phyloP scores from a whole-genome alignment of 495 filamentous ascomycete species.

The Talaromyces liani region DNA sequence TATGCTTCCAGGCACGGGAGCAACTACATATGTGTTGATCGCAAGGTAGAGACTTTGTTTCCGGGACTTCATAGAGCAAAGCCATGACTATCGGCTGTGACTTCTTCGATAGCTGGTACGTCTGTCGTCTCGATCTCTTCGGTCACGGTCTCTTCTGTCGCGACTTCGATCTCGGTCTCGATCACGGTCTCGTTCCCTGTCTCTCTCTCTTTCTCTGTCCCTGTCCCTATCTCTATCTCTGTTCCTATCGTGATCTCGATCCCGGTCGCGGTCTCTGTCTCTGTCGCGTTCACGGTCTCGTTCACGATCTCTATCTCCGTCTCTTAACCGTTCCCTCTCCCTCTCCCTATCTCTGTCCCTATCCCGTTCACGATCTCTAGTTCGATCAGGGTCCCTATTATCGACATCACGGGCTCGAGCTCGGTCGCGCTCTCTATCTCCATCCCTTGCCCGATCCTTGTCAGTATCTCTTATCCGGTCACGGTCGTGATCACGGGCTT shows the following conservation, averaged over 20 bases:
- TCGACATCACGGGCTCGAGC: background rate
- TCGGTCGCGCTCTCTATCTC: conserved; percentile 22
- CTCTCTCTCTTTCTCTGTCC: conserved; percentile 9
- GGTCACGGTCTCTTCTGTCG: conserved; percentile 6
- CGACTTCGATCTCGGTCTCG: conserved; percentile 6
- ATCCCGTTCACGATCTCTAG: conserved; percentile 28
- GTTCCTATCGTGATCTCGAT: background rate
- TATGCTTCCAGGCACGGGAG: background rate
- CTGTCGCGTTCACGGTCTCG: conserved; percentile 6
- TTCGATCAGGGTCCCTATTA: conserved; percentile 12
- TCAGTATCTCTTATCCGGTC: conserved; percentile 15
- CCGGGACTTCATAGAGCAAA: background rate
- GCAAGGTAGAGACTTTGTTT: too few species aligned
- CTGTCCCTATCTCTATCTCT: background rate
- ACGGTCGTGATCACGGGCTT: conserved; percentile 12
- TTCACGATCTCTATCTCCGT: conserved; percentile 10
- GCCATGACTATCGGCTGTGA: conserved; percentile 8
- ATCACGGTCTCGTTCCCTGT: conserved; percentile 8
- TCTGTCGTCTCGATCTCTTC: conserved; percentile 14
- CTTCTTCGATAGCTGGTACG: conserved; percentile 14
- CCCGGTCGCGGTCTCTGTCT: background rate
- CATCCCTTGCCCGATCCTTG: conserved; percentile 21
- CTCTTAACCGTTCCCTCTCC: conserved; percentile 12
- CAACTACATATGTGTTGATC: background rate
- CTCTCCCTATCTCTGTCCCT: conserved; percentile 19